phyloP scores from a whole-genome alignment of 2,329 filamentous ascomycete genomes.

The Teratosphaeriaceae sp. region DNA sequence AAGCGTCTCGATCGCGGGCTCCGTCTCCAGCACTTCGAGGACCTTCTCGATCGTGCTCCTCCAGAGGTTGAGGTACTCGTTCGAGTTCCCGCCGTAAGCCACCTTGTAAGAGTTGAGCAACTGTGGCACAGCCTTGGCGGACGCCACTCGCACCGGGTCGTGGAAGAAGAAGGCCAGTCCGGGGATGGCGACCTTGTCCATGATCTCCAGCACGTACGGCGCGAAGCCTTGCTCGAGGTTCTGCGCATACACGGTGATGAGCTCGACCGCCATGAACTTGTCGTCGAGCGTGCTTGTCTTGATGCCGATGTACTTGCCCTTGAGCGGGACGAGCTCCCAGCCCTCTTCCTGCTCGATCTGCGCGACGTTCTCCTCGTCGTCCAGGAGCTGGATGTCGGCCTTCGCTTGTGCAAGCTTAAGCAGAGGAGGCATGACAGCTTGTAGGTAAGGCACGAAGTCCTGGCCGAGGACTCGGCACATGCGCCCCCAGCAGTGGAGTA shows the following conservation, averaged over 20 bases:
- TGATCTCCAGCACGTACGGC: conserved; percentile 83
- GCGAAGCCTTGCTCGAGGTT: conserved; percentile 91
- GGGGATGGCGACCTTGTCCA: conserved; percentile 93
- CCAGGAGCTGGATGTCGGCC: conserved; percentile 92
- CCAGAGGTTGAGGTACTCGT: conserved; percentile 78
- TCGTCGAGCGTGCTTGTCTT: conserved; percentile 95
- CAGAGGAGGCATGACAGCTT: conserved; percentile 89
- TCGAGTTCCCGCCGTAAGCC: conserved; percentile 73
- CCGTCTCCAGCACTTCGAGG: conserved; percentile 84
- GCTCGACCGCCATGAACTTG: conserved; percentile 99
- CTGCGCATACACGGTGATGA: conserved; percentile 94
- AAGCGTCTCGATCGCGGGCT: conserved; percentile 91
- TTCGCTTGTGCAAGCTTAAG: conserved; percentile 88
- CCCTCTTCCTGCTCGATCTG: conserved; percentile 91
- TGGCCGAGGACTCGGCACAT: conserved; percentile 92
- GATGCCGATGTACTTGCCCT: conserved; percentile 97
- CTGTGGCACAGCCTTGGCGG: conserved; percentile 89
- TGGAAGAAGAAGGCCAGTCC: conserved; percentile 99
- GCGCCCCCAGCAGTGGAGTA: conserved; percentile 97
- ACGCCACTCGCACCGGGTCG: conserved; percentile 90
- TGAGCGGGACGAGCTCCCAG: conserved; percentile 94
- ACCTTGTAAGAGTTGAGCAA: conserved; percentile 92
- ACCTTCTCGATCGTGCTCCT: conserved; percentile 79
- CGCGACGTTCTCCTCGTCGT: conserved; percentile 90
- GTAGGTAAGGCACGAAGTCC: conserved; percentile 89